Percentiles rank a stretch among this genome's conserved stretches.
Evolutionary conservation across 1,139 yeast genomes (phyloP).

Genomic region (Tardiomyces digboiensis): DNA sequence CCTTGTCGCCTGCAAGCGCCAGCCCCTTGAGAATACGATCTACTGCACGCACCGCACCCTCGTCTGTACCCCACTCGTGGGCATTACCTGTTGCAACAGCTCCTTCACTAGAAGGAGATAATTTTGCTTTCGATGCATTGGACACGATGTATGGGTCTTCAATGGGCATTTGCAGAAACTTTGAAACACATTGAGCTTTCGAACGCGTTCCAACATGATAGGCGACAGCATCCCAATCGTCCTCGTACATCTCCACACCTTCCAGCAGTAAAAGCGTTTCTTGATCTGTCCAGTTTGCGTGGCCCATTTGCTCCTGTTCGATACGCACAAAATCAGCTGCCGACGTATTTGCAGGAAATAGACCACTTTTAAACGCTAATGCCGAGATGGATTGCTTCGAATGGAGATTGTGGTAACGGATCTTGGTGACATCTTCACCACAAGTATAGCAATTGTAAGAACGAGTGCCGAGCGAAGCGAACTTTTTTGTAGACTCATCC

Average conservation of each 20-base stretch:
- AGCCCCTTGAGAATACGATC: slow-evolving; percentile 13
- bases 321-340: slow-evolving; percentile 81
- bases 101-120: too few relatives aligned
- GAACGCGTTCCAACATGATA: slow-evolving; percentile 84
- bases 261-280: slow-evolving; percentile 77
- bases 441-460: slow-evolving; percentile 80
- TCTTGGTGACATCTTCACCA: slow-evolving; percentile 80
- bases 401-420: slow-evolving; percentile 84
- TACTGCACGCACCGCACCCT: slow-evolving; percentile 10
- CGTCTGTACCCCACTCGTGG: too few relatives aligned
- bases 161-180: slow-evolving; percentile 87
- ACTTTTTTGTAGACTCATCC: slow-evolving; percentile 36
- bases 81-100: too few relatives aligned
- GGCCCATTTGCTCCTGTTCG: slow-evolving; percentile 37
- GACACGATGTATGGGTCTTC: slow-evolving; percentile 71
- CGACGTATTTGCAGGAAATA: slow-evolving; percentile 83
- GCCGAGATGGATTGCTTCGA: slow-evolving; percentile 57
- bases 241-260: slow-evolving; percentile 80
- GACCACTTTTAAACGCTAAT: slow-evolving; percentile 82
- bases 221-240: slow-evolving; percentile 84
- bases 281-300: slow-evolving; percentile 73
- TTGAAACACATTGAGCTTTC: slow-evolving; percentile 78
- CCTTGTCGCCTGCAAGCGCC: slow-evolving; percentile 16
- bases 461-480: slow-evolving; percentile 39
- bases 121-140: too few relatives aligned